Conservation (phyloP, 2,329 filamentous ascomycete species). For the Aspergillus latus region DNA sequence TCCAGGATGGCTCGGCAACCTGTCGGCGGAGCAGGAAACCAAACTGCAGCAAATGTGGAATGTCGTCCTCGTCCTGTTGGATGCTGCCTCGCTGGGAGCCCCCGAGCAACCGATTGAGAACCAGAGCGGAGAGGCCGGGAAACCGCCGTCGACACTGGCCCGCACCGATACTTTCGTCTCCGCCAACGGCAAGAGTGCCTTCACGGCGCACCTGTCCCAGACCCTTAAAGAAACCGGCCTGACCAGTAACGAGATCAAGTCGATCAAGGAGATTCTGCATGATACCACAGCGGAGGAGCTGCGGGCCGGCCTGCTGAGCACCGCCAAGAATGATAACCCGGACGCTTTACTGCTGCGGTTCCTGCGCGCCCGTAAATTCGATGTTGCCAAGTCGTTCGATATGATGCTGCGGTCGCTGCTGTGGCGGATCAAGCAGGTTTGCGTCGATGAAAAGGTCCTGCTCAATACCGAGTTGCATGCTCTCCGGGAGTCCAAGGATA, state of each 20-base stretch:
- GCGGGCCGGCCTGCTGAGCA: conserved; percentile 76
- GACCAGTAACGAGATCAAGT: conserved; percentile 59
- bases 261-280: conserved; percentile 75
- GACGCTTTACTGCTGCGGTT: conserved; percentile 80
- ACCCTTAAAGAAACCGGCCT: conserved; percentile 24
- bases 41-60: conserved; percentile 87
- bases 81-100: conserved; percentile 56
- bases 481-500: conserved; percentile 56
- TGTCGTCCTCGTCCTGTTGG: conserved; percentile 59
- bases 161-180: conserved; percentile 39
- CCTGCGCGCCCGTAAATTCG: conserved; percentile 84
- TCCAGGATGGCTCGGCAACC: conserved; percentile 74
- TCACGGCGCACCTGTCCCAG: conserved; percentile 23
- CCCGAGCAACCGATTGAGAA: conserved; percentile 37
- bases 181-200: conserved; percentile 64
- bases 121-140: conserved; percentile 56
- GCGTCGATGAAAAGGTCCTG: conserved; percentile 85
- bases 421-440: conserved; percentile 72
- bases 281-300: conserved; percentile 73
- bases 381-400: conserved; percentile 81
- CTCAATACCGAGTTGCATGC: conserved; percentile 68
- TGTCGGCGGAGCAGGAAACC: conserved; percentile 80
- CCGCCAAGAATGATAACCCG: conserved; percentile 91
- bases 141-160: conserved; percentile 37
- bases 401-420: conserved; percentile 92